Percentiles rank a stretch among this genome's conserved stretches.
Evolutionary conservation across 257 asterid species (phyloP).

Genomic region (Solanum chiquidenum): DNA sequence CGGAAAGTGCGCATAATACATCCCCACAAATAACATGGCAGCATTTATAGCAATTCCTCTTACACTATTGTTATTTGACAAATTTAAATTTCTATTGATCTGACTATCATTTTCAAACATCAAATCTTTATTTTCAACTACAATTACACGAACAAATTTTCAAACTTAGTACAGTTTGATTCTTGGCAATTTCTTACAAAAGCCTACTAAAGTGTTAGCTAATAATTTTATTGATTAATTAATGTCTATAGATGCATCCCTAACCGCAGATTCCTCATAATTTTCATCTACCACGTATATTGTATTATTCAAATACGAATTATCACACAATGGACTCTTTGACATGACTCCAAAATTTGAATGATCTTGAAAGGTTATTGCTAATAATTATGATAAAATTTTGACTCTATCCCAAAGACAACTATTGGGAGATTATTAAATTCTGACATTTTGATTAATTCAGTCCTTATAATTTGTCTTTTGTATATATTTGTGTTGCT

Average conservation of each 20-base stretch:
- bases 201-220: not conserved
- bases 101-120: not conserved
- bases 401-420: not conserved
- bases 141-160: not conserved
- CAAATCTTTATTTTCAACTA: not conserved
- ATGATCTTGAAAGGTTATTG: not conserved
- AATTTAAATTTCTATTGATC: not conserved
- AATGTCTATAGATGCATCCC: not conserved
- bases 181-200: not conserved
- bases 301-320: not conserved
- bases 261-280: not conserved
- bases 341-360: not conserved
- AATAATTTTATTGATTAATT: not conserved
- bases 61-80: not conserved
- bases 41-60: not conserved
- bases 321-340: not conserved
- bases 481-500: not conserved
- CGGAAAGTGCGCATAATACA: not conserved
- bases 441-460: not conserved
- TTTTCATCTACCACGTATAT: not conserved
- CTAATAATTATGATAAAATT: not conserved
- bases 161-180: not conserved
- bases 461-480: not conserved
- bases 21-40: not conserved
- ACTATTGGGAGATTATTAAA: not conserved